These are phyloP conservation scores for Erodium trifolium DNA, from an alignment of 441 rosid species.

Conservation along the genomic window DNA sequence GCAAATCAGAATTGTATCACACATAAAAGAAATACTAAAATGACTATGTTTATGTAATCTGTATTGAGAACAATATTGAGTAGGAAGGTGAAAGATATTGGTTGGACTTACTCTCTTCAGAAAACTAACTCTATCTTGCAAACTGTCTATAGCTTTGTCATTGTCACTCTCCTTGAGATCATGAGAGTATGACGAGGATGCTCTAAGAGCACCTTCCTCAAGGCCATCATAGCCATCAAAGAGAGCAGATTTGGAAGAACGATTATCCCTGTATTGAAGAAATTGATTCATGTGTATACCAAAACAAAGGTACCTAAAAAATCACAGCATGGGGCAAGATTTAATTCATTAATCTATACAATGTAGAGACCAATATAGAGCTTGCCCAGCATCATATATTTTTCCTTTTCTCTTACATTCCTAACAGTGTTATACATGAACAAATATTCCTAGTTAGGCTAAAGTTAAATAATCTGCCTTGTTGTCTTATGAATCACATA, in stretches of 20 bases:
- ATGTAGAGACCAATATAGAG: background rate
- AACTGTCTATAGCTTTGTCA: slow-evolving; percentile 52
- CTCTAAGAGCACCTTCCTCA: slow-evolving; percentile 72
- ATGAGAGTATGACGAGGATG: slow-evolving; percentile 46
- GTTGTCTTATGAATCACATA: too few species aligned
- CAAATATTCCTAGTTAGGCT: too few species aligned
- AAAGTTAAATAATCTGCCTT: too few species aligned
- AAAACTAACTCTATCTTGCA: slow-evolving; percentile 64
- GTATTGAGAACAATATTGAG: slow-evolving; percentile 3
- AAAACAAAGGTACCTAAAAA: background rate
- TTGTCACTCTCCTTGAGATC: slow-evolving; percentile 57
- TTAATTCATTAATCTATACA: background rate
- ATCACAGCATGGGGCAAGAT: background rate
- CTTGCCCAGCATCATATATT: background rate
- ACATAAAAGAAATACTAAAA: background rate
- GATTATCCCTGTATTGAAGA: slow-evolving; percentile 47
- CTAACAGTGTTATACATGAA: too few species aligned
- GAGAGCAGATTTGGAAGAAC: slow-evolving; percentile 48
- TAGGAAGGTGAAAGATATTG: slow-evolving; percentile 10
- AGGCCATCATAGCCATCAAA: slow-evolving; percentile 56
- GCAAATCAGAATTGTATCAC: too few species aligned
- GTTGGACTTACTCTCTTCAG: slow-evolving; percentile 53
- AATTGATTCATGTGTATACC: background rate
- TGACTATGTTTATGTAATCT: background rate
- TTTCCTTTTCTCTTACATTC: background rate